These are phyloP conservation scores for Corchorus olitorius DNA, from an alignment of 345 rosid species.

Conservation along the genomic window DNA sequence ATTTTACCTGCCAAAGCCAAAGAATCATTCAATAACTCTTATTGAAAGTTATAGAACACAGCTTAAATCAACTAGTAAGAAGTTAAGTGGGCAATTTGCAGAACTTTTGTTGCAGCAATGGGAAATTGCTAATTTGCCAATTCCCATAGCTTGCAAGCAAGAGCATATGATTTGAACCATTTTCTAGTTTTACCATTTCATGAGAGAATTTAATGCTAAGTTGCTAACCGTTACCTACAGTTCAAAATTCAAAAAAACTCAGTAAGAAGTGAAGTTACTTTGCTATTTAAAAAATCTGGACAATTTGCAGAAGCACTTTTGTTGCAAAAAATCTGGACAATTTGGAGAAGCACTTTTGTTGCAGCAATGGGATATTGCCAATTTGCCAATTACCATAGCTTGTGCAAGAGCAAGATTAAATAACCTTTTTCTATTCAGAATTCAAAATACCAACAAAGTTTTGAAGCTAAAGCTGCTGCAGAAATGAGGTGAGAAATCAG, in stretches of 20 bases:
- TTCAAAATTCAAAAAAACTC: too few relatives aligned
- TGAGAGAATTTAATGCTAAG: too few relatives aligned
- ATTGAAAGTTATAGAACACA: not conserved
- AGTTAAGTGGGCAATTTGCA: too few relatives aligned
- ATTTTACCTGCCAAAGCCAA: not conserved
- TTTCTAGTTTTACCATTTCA: too few relatives aligned
- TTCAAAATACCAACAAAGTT: not conserved
- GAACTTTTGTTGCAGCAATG: too few relatives aligned
- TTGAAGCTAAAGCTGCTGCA: not conserved
- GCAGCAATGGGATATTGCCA: not conserved
- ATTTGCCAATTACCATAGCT: not conserved
- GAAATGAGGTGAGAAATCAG: not conserved
- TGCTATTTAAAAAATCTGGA: not conserved
- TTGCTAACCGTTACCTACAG: too few relatives aligned
- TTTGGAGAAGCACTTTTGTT: not conserved
- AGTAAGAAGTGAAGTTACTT: not conserved
- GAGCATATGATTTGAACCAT: too few relatives aligned
- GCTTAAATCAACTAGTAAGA: not conserved
- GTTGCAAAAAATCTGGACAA: not conserved
- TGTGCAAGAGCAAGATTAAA: not conserved
- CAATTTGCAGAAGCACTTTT: not conserved
- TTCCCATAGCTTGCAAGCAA: too few relatives aligned
- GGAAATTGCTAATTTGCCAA: too few relatives aligned
- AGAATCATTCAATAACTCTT: not conserved
- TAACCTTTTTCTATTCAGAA: not conserved